Conservation (phyloP, 108 stramenopile species). For the Cyclotella baltica region DNA sequence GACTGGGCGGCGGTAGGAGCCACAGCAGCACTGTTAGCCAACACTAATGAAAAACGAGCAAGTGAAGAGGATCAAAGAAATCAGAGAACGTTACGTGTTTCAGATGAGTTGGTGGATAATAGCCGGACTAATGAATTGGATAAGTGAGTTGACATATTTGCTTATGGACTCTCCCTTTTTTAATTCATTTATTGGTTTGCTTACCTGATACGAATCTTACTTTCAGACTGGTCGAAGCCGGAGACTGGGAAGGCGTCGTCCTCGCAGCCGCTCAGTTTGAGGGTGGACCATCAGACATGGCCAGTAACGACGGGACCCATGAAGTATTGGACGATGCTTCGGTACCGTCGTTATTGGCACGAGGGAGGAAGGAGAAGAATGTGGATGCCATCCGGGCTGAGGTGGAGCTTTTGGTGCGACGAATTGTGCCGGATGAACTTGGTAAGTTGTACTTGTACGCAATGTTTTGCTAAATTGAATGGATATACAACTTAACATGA, state of each 20-base stretch:
- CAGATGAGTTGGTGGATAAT: neutral
- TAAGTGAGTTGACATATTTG: neutral
- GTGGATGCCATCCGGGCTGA: constrained; percentile 54
- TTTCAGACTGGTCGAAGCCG: constrained; percentile 38
- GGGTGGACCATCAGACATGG: constrained; percentile 9
- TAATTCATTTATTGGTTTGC: neutral
- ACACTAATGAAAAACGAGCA: neutral
- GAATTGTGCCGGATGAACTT: constrained; percentile 71
- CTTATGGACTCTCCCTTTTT: no score
- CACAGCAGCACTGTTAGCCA: constrained; percentile 53
- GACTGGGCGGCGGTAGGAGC: constrained; percentile 91
- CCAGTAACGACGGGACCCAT: neutral
- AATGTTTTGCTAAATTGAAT: neutral
- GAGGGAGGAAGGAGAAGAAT: constrained; percentile 5
- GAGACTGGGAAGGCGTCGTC: constrained; percentile 59
- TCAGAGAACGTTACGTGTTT: neutral
- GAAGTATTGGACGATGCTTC: constrained; percentile 7
- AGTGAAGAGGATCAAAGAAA: neutral
- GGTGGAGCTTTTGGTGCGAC: constrained; percentile 57
- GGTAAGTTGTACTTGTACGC: constrained; percentile 13
- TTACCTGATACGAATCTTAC: neutral
- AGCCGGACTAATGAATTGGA: constrained; percentile 31
- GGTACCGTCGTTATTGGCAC: constrained; percentile 25
- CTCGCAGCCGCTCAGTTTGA: constrained; percentile 55
- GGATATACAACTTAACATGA: neutral